These are phyloP conservation scores for Pythium aphanidermatum DNA, from an alignment of 352 stramenopile species.

Conservation along the genomic window DNA sequence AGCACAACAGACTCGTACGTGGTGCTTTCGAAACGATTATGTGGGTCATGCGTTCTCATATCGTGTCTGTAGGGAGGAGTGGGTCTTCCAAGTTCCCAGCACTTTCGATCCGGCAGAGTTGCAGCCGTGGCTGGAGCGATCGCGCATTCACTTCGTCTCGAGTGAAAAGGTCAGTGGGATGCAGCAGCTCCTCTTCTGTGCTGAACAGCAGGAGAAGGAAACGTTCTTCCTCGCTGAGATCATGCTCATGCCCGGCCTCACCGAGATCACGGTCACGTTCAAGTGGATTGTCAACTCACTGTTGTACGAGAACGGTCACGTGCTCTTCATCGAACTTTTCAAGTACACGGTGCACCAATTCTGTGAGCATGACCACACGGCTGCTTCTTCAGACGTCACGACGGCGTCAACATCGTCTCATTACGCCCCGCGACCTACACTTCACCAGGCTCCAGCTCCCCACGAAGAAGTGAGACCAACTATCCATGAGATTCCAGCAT, in stretches of 20 bases:
- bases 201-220: slow-evolving; percentile 71
- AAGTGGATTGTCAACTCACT: slow-evolving; percentile 88
- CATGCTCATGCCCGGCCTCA: slow-evolving; percentile 64
- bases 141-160: slow-evolving; percentile 58
- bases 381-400: slow-evolving; percentile 1
- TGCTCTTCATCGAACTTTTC: slow-evolving; percentile 77
- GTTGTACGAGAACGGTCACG: slow-evolving; percentile 79
- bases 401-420: slow-evolving; percentile 6
- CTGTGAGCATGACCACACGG: slow-evolving; percentile 14
- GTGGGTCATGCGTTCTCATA: too few relatives aligned
- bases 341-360: slow-evolving; percentile 68
- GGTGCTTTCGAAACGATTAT: too few relatives aligned
- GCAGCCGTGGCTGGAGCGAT: slow-evolving; percentile 50
- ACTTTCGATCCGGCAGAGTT: slow-evolving; percentile 54
- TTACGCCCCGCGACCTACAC: slow-evolving; percentile 8
- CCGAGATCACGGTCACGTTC: slow-evolving; percentile 76
- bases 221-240: slow-evolving; percentile 83
- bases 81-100: slow-evolving; percentile 50
- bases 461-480: too few relatives aligned
- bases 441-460: slow-evolving; percentile 7
- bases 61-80: slow-evolving; percentile 52
- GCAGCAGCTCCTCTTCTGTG: slow-evolving; percentile 73
- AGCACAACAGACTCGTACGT: slow-evolving; percentile 72
- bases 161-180: slow-evolving; percentile 73
- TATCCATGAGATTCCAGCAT: too few relatives aligned